phyloP scores from a whole-genome alignment of 495 filamentous ascomycete genomes.

The Neurospora sp. region DNA sequence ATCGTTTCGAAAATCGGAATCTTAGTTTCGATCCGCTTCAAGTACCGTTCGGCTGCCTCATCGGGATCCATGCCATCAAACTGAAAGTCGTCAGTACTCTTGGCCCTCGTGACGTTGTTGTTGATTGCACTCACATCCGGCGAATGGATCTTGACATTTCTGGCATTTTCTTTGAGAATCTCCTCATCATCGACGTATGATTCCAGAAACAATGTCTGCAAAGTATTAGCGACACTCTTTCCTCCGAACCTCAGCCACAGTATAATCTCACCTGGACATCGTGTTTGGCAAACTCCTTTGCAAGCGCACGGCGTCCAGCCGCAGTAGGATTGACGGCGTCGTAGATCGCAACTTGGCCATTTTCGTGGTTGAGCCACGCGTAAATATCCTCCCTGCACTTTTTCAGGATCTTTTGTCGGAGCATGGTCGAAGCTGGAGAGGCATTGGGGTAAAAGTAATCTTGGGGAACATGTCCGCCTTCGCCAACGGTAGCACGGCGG shows the following conservation, averaged over 20 bases:
- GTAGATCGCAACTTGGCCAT: constrained; percentile 97
- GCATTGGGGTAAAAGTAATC: constrained; percentile 98
- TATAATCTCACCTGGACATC: constrained; percentile 63
- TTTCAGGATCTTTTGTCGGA: constrained; percentile 93
- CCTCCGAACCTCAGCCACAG: background rate
- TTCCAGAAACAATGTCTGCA: constrained; percentile 88
- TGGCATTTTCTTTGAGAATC: constrained; percentile 95
- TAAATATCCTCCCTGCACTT: constrained; percentile 97
- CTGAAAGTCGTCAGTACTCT: constrained; percentile 33
- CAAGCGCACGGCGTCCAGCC: constrained; percentile 71
- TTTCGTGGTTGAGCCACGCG: constrained; percentile 89
- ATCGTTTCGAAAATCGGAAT: constrained; percentile 97
- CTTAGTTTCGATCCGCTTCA: constrained; percentile 76
- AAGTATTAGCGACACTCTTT: constrained; percentile 2
- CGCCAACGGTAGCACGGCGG: constrained; percentile 78
- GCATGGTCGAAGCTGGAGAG: constrained; percentile 71
- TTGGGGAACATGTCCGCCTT: constrained; percentile 78
- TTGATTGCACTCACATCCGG: constrained; percentile 57
- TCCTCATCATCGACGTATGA: constrained; percentile 86
- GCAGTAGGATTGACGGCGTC: constrained; percentile 95
- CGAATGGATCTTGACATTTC: constrained; percentile 96
- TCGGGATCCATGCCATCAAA: constrained; percentile 85
- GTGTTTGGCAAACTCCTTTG: constrained; percentile 93
- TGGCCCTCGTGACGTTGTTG: background rate
- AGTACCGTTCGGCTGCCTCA: constrained; percentile 84